phyloP scores from a whole-genome alignment of 495 filamentous ascomycete species.

The Xylaria nigripes region DNA sequence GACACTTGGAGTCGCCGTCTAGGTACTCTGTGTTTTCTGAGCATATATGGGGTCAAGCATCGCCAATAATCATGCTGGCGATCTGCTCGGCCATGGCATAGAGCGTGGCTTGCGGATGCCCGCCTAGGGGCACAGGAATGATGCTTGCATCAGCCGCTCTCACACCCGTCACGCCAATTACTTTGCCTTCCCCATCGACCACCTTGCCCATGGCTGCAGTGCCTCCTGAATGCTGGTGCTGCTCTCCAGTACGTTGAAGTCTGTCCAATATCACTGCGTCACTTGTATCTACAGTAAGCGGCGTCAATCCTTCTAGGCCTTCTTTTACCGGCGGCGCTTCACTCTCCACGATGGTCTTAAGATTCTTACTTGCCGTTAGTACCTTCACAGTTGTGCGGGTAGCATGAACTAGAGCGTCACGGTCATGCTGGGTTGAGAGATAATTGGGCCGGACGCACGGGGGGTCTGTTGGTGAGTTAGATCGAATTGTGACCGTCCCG shows the following conservation, averaged over 20 bases:
- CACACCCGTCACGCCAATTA: conserved; percentile 42
- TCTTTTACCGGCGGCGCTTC: conserved; percentile 10
- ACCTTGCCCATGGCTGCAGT: conserved; percentile 48
- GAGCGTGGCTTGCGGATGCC: conserved; percentile 13
- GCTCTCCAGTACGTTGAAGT: conserved; percentile 11
- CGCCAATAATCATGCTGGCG: conserved; percentile 15
- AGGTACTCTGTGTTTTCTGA: too few relatives aligned
- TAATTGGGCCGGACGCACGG: conserved; percentile 8
- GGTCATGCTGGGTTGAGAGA: conserved; percentile 9
- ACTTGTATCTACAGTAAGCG: conserved; percentile 9
- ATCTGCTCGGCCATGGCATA: conserved; percentile 16
- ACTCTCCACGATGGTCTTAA: conserved; percentile 11
- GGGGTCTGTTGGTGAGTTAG: conserved; percentile 14
- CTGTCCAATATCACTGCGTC: conserved; percentile 12
- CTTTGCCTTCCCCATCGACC: conserved; percentile 41
- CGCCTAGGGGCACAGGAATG: conserved; percentile 29
- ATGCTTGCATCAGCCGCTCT: conserved; percentile 53
- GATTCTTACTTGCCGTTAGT: not conserved
- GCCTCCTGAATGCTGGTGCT: conserved; percentile 38
- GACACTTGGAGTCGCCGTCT: too few relatives aligned
- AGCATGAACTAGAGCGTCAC: conserved; percentile 12
- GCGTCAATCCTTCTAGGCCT: conserved; percentile 7
- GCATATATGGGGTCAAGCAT: too few relatives aligned
- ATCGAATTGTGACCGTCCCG: conserved; percentile 28
- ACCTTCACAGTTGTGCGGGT: conserved; percentile 1